Percentiles rank a stretch among this genome's conserved stretches.
phyloP scores from a whole-genome alignment of 176 grass and related monocot species.

The Tuctoria greenei region DNA sequence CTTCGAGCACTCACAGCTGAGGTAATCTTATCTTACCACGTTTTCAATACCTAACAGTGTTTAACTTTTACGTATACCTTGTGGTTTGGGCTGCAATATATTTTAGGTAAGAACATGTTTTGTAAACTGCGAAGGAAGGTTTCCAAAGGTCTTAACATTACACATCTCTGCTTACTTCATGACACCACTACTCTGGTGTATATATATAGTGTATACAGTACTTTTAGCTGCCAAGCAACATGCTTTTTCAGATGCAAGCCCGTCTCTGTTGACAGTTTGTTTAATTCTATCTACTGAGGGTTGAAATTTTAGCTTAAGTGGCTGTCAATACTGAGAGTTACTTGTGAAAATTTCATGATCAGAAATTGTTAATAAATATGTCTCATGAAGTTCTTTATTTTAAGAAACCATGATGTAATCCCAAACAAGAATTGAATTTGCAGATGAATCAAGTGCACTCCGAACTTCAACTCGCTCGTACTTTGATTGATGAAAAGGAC shows the following conservation, averaged over 20 bases:
- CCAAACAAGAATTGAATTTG: slow-evolving; percentile 15
- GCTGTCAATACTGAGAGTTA: background rate
- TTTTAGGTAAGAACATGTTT: background rate
- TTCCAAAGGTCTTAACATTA: background rate
- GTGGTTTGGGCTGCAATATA: background rate
- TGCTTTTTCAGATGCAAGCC: background rate
- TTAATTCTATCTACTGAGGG: background rate
- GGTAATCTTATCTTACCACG: slow-evolving; percentile 46
- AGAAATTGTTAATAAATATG: background rate
- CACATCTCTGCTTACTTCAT: slow-evolving; percentile 5
- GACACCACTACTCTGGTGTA: background rate
- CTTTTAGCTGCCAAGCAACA: background rate
- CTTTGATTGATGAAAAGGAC: slow-evolving; percentile 83
- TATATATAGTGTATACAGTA: background rate
- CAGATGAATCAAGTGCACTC: slow-evolving; percentile 99
- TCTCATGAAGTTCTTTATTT: background rate
- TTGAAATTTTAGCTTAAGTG: background rate
- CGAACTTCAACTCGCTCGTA: slow-evolving; percentile 80
- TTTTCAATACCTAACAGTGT: slow-evolving; percentile 11
- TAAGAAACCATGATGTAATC: slow-evolving; percentile 9
- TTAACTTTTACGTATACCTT: background rate
- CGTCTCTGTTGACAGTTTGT: background rate
- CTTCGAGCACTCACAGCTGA: slow-evolving; percentile 83
- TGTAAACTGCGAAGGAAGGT: background rate
- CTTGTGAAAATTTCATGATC: background rate